phyloP scores from a whole-genome alignment of 2,329 filamentous ascomycete species.

The Beauveria scarabaeidicola region DNA sequence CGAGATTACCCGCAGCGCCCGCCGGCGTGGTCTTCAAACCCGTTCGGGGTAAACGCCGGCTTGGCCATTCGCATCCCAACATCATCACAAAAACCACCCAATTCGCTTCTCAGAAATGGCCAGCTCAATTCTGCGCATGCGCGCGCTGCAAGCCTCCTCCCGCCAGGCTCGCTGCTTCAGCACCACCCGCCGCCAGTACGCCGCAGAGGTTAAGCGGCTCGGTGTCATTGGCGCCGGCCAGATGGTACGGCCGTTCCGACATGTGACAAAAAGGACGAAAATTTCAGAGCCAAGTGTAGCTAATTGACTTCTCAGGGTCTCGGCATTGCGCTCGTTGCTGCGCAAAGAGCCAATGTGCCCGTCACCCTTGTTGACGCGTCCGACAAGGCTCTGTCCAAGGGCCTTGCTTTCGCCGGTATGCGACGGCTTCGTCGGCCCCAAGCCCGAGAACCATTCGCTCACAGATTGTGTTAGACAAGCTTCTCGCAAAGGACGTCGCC shows the following conservation, averaged over 20 bases:
- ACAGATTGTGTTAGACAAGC: constrained; percentile 55
- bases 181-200: constrained; percentile 50
- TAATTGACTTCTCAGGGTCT: constrained; percentile 56
- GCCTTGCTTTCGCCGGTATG: constrained; percentile 76
- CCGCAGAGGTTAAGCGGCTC: constrained; percentile 72
- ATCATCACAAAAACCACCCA: constrained; percentile 4
- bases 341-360: constrained; percentile 71
- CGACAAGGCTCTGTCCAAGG: constrained; percentile 78
- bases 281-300: constrained; percentile 11
- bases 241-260: constrained; percentile 57
- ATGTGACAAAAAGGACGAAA: constrained; percentile 25
- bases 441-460: neutral
- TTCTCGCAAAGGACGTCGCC: constrained; percentile 83
- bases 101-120: constrained; percentile 27
- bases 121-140: constrained; percentile 29
- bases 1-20: constrained; percentile 34
- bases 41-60: neutral
- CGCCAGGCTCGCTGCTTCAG: constrained; percentile 56
- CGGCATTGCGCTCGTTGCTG: constrained; percentile 90
- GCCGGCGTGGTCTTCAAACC: constrained; percentile 12
- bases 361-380: constrained; percentile 82
- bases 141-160: constrained; percentile 25
- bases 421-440: constrained; percentile 6
- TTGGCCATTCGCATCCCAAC: constrained; percentile 7
- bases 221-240: constrained; percentile 93